Base-by-base conservation (phyloP, 192 early-diverging fungal genomes). In the Mortierella claussenii region DNA sequence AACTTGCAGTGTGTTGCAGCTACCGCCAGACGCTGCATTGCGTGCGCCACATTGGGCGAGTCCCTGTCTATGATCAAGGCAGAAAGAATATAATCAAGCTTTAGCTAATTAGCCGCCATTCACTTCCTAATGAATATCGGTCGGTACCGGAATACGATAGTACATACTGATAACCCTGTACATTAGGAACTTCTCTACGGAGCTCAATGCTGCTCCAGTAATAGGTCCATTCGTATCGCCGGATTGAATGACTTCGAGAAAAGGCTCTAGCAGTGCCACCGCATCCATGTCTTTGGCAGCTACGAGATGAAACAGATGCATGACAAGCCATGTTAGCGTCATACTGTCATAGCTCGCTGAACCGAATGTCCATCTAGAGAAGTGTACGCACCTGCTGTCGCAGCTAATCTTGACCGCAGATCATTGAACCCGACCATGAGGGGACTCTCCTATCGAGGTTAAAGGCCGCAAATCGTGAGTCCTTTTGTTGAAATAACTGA, bases 1-100 rank as follows among this genome's bases (percentile, higher is more conserved):
- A 99, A 98, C 74, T 96, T 94, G 80, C 96, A 98, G 68, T 95
- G 93, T 1, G 97, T 94, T 13, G 94, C 96, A 3, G 97, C 90
- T 32, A 92, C 86, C 13, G 93, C 87, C 26, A 96, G 61, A 8
- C 81, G 81, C 42, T 87, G 79, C 85, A 94, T 90, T 0, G 94
- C 93, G 44, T 80, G 42, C 4, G 86, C 79, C n/a, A 94, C 81
- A 37, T 84, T 85, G 23, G 91, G 89, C 44, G 90, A 91, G 45
- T 87, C 80, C 30, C 68, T 75, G 61, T 82, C 78, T 76, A 62
- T 27, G 37, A 13, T 40, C 7, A 40, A 10, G 37, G 37, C 37
- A 40, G 13, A 40, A 40, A 40, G 13, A 40, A 40, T 40, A 40
- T 10, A 40, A 40, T 40, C 7, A 40, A 40, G 13, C 7, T 40